Conservation (phyloP, 352 stramenopile genomes). For the Phytophthora constricta region DNA sequence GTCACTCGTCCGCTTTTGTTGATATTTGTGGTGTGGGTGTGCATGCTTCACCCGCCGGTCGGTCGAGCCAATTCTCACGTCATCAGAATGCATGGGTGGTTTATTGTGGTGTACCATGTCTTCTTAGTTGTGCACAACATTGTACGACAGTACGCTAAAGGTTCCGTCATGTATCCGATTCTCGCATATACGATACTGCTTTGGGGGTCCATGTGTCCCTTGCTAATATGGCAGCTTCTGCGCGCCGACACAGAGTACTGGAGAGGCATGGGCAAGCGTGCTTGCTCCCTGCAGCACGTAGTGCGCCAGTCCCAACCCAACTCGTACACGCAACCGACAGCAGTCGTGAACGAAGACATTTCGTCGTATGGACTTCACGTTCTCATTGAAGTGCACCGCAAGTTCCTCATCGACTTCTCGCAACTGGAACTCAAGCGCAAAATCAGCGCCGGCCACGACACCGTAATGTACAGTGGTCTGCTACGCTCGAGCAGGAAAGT, state of each 20-base stretch:
- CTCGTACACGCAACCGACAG: constrained; percentile 7
- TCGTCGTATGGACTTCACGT: constrained; percentile 54
- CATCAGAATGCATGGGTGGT: constrained; percentile 38
- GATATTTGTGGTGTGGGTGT: constrained; percentile 35
- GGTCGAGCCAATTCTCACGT: constrained; percentile 27
- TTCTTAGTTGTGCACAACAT: constrained; percentile 24
- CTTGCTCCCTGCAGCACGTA: constrained; percentile 30
- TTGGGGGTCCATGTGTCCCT: constrained; percentile 38
- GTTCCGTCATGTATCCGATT: constrained; percentile 18
- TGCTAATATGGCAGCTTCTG: constrained; percentile 50
- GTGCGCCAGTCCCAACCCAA: not conserved
- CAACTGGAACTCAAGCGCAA: constrained; percentile 50
- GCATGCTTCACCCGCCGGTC: constrained; percentile 26
- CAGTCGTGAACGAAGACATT: constrained; percentile 36
- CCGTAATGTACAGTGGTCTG: constrained; percentile 45
- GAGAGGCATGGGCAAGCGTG: constrained; percentile 42
- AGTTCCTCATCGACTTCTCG: constrained; percentile 67
- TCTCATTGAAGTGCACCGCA: constrained; percentile 68
- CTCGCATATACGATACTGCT: constrained; percentile 19
- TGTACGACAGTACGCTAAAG: constrained; percentile 7
- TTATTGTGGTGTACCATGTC: constrained; percentile 33
- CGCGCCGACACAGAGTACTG: constrained; percentile 54
- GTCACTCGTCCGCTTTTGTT: constrained; percentile 21
- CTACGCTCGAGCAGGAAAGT: constrained; percentile 42
- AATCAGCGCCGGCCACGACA: constrained; percentile 38